Evolutionary conservation across 345 rosid genomes (phyloP), one percentile per base, ranked within the genome.

Genomic region (Raphanus raphanistrum): DNA sequence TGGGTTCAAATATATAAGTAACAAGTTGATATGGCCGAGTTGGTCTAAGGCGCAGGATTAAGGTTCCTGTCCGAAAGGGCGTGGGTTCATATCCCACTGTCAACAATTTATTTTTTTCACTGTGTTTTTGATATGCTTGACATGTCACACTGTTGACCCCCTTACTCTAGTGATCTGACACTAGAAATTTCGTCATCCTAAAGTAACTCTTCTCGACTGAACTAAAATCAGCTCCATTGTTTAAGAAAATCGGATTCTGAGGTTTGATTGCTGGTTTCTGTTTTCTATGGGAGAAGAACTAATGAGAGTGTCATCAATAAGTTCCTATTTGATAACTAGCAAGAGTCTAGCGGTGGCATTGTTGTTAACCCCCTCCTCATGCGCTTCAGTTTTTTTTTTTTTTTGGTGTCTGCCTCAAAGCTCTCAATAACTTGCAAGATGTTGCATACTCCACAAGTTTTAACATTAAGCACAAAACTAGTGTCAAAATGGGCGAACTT

Each of bases 11-110:
- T 3, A 2, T 0, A 3, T 36, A 9, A 38, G 8, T 11, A 64
- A 8, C 29, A 31, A 11, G 95, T 90, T 86, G 91, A 87, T 88
- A 90, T 89, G 97, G 97, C 97, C 92, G 96, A 90, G 96, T 95
- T 90, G 94, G 98, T 89, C 90, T 88, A 90, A 91, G 97, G 94
- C 93, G 96, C 93, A 90, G 90, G 96, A 90, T 92, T 91, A 90
- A 90, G 99, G 98, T 93, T 90, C 93, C 91, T 92, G 97, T 96
- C 92, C 92, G 96, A 91, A 90, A 91, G 92, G 93, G 90, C 92
- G 91, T 88, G 93, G 96, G 92, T 95, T 90, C 91, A 85, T 91
- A 92, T 89, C 94, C 91, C 96, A 92, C 90, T 89, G 86, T 92
- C 92, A 83, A 94, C 95, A 86, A 0, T 35, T 0, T 2, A 0